These are phyloP conservation scores for Serpula lacrymans DNA, from an alignment of 768 basidiomycete species.

Conservation along the genomic window DNA sequence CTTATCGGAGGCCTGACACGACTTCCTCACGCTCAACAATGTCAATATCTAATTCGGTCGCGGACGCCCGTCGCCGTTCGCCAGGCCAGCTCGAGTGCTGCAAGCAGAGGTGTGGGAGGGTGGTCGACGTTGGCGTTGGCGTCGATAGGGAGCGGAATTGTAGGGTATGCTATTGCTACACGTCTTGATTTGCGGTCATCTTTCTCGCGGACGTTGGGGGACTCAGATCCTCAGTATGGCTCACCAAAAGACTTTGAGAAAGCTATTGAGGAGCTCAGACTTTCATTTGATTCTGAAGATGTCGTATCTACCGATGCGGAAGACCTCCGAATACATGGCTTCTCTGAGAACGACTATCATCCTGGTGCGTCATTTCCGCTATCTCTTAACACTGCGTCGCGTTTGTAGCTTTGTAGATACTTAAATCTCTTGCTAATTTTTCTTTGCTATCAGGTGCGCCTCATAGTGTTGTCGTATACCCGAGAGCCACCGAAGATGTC, in stretches of 20 bases:
- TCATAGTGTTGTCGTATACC: slow-evolving; percentile 65
- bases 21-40: too few species aligned
- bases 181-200: slow-evolving; percentile 2
- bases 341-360: slow-evolving; percentile 49
- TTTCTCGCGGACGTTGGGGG: slow-evolving; percentile 4
- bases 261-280: slow-evolving; percentile 50
- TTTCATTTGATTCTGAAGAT: slow-evolving; percentile 31
- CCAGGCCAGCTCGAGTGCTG: slow-evolving; percentile 1
- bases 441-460: slow-evolving; percentile 28
- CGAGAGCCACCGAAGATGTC: slow-evolving; percentile 74
- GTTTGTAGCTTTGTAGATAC: neutral
- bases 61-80: neutral
- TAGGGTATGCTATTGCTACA: slow-evolving; percentile 20
- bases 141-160: slow-evolving; percentile 6
- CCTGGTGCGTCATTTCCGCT: slow-evolving; percentile 40
- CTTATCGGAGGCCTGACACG: slow-evolving; percentile 3
- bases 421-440: slow-evolving; percentile 2
- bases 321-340: slow-evolving; percentile 52
- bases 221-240: slow-evolving; percentile 39
- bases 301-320: slow-evolving; percentile 49
- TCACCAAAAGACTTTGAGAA: slow-evolving; percentile 47
- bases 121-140: slow-evolving; percentile 4
- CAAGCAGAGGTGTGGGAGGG: neutral
- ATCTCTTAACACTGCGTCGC: too few species aligned
- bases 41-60: slow-evolving; percentile 3